These are phyloP conservation scores for Zoysia japonica DNA, from an alignment of 176 grass and related monocot genomes.

Conservation along the genomic window DNA sequence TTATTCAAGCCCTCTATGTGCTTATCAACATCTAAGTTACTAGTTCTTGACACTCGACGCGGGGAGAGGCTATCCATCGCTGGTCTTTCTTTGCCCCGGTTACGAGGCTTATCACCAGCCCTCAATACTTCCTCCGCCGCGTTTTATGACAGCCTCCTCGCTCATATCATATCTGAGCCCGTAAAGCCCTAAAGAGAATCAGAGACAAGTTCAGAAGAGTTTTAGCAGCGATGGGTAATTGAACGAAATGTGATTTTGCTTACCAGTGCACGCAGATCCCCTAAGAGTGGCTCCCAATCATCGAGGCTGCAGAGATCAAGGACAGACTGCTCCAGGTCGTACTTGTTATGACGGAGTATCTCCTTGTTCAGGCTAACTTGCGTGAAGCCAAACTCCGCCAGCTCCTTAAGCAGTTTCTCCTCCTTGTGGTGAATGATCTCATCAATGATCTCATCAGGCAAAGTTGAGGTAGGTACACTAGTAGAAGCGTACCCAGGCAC, in stretches of 20 bases:
- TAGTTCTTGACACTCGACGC: constrained; percentile 1
- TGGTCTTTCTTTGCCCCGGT: constrained; percentile 36
- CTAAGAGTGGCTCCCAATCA: constrained; percentile 71
- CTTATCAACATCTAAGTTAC: constrained; percentile 23
- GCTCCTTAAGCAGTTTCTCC: constrained; percentile 56
- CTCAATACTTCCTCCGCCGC: constrained; percentile 50
- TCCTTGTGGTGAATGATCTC: constrained; percentile 33
- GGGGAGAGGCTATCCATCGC: constrained; percentile 15
- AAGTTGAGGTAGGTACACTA: background rate
- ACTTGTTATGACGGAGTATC: constrained; percentile 64
- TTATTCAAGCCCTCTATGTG: constrained; percentile 37
- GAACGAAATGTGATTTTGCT: background rate
- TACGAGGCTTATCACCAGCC: constrained; percentile 45
- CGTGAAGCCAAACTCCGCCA: constrained; percentile 71
- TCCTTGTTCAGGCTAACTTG: constrained; percentile 78
- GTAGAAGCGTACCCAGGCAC: background rate
- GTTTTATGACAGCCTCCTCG: constrained; percentile 43
- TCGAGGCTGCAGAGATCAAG: constrained; percentile 57
- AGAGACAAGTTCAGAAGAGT: constrained; percentile 1
- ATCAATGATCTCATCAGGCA: constrained; percentile 14
- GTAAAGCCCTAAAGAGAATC: constrained; percentile 53
- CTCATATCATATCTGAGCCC: constrained; percentile 50
- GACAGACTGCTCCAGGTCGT: constrained; percentile 60
- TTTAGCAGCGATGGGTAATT: background rate
- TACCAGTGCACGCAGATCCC: constrained; percentile 70